A percentile compares a stretch with the other conserved stretches of the same genome.
phyloP scores from a whole-genome alignment of 192 early-diverging fungal genomes.

The Obelidium mucronatum region DNA sequence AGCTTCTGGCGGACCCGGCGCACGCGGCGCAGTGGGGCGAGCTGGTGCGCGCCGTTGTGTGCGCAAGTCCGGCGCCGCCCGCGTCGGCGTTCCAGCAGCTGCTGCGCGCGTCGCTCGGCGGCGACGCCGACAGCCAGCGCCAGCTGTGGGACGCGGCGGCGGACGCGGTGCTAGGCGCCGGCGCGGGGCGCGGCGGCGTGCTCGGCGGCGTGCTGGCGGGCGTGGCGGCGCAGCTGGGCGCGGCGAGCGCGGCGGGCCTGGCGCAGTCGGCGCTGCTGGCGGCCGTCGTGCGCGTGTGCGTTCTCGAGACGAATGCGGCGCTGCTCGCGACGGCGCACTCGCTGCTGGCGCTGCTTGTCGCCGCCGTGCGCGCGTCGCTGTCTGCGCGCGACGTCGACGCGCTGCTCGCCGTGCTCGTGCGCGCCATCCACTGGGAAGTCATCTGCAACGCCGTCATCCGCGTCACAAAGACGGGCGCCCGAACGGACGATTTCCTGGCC shows the following conservation, averaged over 20 bases:
- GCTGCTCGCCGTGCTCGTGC: background rate
- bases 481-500: background rate
- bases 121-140: no score
- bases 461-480: slow-evolving; percentile 15
- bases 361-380: background rate
- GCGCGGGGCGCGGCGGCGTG: background rate
- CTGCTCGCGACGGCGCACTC: background rate
- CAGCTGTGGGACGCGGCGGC: no score
- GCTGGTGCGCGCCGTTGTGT: no score
- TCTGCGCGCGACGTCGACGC: background rate
- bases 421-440: slow-evolving; percentile 36
- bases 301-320: slow-evolving; percentile 2
- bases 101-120: no score
- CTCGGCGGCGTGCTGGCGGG: background rate
- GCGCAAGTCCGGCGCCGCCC: background rate
- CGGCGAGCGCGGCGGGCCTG: no score
- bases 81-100: background rate
- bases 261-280: background rate
- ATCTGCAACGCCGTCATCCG: slow-evolving; percentile 18
- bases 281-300: background rate
- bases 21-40: no score
- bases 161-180: background rate
- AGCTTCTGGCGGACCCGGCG: no score
- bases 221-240: background rate
- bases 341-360: slow-evolving; percentile 1